Conservation (phyloP, 805 yeast species). For the Candida boidinii region DNA sequence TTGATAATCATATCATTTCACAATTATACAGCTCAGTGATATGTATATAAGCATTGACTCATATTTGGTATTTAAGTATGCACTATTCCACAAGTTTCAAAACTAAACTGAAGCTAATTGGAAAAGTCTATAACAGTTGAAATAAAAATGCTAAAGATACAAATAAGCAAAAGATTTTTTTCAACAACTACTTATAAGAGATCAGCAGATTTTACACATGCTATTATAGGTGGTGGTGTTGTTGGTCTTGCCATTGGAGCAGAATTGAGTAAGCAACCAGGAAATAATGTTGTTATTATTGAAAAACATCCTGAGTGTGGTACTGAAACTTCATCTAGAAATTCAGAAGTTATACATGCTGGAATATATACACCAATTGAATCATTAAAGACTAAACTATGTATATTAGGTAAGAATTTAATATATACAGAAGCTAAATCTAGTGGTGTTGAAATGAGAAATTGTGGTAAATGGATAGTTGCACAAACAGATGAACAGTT, state of each 20-base stretch:
- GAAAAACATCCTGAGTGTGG: constrained; percentile 66
- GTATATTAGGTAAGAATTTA: constrained; percentile 66
- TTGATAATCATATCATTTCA: too few species aligned
- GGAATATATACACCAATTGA: constrained; percentile 74
- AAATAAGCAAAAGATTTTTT: constrained; percentile 4
- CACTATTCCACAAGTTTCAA: too few species aligned
- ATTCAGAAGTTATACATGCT: constrained; percentile 90
- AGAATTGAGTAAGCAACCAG: constrained; percentile 40
- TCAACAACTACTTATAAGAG: background rate
- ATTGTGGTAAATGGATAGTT: constrained; percentile 82
- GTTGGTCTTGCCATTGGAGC: constrained; percentile 81
- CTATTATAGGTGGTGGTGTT: constrained; percentile 71
- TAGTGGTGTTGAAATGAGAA: constrained; percentile 46
- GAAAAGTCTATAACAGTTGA: background rate
- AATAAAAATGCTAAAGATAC: constrained; percentile 4
- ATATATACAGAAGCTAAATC: constrained; percentile 42
- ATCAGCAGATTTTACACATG: constrained; percentile 9
- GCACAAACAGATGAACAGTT: constrained; percentile 66
- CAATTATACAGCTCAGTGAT: too few species aligned
- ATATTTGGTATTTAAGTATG: too few species aligned
- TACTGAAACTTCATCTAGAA: constrained; percentile 78
- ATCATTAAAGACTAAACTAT: constrained; percentile 58
- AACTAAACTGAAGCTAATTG: too few species aligned
- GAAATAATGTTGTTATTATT: constrained; percentile 49
- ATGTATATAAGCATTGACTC: too few species aligned